phyloP scores from a whole-genome alignment of 805 yeast genomes.

The Brettanomyces nanus region DNA sequence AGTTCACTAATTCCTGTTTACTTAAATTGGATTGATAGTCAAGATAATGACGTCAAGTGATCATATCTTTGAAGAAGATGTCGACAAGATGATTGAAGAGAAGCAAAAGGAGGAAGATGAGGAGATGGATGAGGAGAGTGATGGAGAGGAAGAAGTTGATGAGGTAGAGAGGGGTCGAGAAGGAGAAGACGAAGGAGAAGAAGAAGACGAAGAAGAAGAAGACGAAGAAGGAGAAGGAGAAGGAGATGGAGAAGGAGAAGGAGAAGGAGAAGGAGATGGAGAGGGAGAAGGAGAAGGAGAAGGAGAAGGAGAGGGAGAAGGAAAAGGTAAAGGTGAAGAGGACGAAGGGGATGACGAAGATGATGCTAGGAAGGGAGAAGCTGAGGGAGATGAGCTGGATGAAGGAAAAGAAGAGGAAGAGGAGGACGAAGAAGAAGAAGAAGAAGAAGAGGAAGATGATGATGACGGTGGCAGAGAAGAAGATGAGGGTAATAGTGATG shows the following conservation, averaged over 20 bases:
- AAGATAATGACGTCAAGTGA: constrained; percentile 9
- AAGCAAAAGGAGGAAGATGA: constrained; percentile 1
- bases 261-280: constrained; percentile 1
- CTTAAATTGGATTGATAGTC: too few relatives aligned
- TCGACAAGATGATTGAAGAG: constrained; percentile 9
- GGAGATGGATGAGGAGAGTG: constrained; percentile 2
- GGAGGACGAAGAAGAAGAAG: constrained; percentile 4
- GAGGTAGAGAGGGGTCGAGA: constrained; percentile 5
- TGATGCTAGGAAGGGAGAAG: constrained; percentile 1
- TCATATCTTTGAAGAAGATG: constrained; percentile 22
- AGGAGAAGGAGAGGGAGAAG: constrained; percentile 8
- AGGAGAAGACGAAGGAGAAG: background rate
- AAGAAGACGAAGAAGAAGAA: constrained; percentile 2
- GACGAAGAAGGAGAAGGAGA: constrained; percentile 8
- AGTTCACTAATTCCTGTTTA: too few relatives aligned
- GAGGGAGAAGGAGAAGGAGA: constrained; percentile 3
- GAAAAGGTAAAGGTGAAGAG: constrained; percentile 4
- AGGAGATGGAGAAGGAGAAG: constrained; percentile 17
- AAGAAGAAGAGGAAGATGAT: constrained; percentile 8
- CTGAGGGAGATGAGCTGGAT: background rate
- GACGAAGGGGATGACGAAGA: constrained; percentile 1
- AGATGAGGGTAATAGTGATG: constrained; percentile 1
- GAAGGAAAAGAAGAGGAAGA: background rate
- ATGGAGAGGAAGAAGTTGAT: constrained; percentile 3
- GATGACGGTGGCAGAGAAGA: constrained; percentile 2